Base-by-base conservation (phyloP, 2,329 filamentous ascomycete genomes). In the Colletotrichum sp. region DNA sequence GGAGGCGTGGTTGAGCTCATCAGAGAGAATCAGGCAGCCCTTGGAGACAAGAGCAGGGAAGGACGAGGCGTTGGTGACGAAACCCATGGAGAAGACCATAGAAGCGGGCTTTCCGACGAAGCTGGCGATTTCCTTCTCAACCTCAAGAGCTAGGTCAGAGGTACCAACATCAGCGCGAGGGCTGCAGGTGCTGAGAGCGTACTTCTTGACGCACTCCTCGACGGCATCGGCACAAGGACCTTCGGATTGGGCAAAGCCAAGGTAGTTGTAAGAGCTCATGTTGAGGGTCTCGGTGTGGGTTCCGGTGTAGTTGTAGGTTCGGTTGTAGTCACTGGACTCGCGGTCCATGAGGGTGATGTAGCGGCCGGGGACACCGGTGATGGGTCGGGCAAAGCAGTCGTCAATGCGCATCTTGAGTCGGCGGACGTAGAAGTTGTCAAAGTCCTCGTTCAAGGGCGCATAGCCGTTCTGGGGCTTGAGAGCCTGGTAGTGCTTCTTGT, bases 241-340 rank as follows among this genome's bases (percentile, higher is more conserved):
- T 79, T 98, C 96, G 0, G 97, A 98, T 85, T 99, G 97, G 67
- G 97, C 97, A 81, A 99, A 99, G 58, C 97, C 97, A 28, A 99
- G 94, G 83, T 99, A 99, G 86, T 99, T 99, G 90, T 99, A 99
- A 2, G 97, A 99, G 88, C 96, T 98, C 94, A 99, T 94, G 87
- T 99, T 99, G 80, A 99, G 88, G 0, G 97, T 98, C 85, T 99
- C 95, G 2, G 96, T 98, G 75, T 92, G 94, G 64, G 95, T 98
- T 74, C 97, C 97, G 3, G 95, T 96, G 85, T 96, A 93, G 83
- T 94, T 92, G 88, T 98, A 99, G 74, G 94, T 93, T 81, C 94
- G 91, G 87, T 99, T 99, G 88, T 95, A 96, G 83, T 99, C 95
- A 82, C 96, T 91, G 4, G 96, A 98, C 80, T 92, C 94, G 82